Evolutionary conservation across 805 yeast species (phyloP).

Genomic region (Isabelozyma pseudorhagii): DNA sequence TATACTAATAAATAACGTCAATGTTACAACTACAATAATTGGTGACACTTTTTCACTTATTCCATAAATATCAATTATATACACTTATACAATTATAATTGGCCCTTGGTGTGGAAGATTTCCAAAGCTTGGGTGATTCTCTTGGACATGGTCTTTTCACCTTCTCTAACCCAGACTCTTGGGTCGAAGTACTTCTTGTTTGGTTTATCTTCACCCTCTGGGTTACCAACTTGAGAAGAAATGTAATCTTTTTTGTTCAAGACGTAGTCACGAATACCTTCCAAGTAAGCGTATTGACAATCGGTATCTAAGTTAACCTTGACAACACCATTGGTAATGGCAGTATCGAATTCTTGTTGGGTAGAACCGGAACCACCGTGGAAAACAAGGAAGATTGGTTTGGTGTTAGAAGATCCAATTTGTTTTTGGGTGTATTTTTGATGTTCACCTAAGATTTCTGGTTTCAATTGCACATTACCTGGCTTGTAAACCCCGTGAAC

Average conservation of each 20-base stretch:
- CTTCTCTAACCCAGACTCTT: slow-evolving; percentile 99
- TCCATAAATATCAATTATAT: neutral
- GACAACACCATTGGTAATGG: slow-evolving; percentile 91
- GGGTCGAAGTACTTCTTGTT: slow-evolving; percentile 99
- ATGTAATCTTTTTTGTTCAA: slow-evolving; percentile 95
- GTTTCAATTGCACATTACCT: slow-evolving; percentile 93
- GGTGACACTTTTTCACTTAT: neutral
- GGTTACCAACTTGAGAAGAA: slow-evolving; percentile 91
- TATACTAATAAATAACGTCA: neutral
- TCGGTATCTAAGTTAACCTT: slow-evolving; percentile 99
- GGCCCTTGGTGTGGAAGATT: slow-evolving; percentile 78
- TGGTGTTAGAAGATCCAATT: slow-evolving; percentile 47
- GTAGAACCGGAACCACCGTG: slow-evolving; percentile 99
- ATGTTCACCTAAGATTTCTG: slow-evolving; percentile 93
- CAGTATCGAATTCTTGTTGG: slow-evolving; percentile 86
- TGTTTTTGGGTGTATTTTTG: slow-evolving; percentile 82
- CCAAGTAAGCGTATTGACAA: slow-evolving; percentile 96
- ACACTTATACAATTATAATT: slow-evolving; percentile 36
- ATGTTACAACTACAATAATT: too few species aligned
- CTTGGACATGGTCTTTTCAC: slow-evolving; percentile 95
- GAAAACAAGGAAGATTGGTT: slow-evolving; percentile 95
- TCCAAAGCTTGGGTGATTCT: slow-evolving; percentile 83
- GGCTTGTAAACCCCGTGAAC: slow-evolving; percentile 99
- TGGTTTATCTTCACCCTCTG: slow-evolving; percentile 98
- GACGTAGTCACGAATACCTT: slow-evolving; percentile 97